These are phyloP conservation scores for Calonectria naviculata DNA, from an alignment of 2,329 filamentous ascomycete species.

Conservation along the genomic window DNA sequence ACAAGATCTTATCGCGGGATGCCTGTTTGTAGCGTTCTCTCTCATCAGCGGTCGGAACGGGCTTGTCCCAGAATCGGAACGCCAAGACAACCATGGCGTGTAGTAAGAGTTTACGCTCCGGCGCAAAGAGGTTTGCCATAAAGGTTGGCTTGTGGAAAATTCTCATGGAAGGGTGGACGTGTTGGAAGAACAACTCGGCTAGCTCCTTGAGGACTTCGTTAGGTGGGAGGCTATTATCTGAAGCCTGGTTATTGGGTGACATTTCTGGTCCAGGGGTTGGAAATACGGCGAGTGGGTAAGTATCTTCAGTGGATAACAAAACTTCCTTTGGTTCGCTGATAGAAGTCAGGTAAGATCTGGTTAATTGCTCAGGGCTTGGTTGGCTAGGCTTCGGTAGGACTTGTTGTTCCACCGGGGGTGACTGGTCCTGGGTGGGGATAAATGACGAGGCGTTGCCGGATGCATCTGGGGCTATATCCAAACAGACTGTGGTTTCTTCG, in stretches of 20 bases:
- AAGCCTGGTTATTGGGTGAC: not conserved
- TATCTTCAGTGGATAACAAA: not conserved
- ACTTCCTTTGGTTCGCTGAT: not conserved
- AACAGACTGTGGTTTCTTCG: not conserved
- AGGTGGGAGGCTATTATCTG: not conserved
- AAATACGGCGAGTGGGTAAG: not conserved
- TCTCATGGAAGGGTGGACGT: not conserved
- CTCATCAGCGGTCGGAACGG: not conserved
- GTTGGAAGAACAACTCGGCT: not conserved
- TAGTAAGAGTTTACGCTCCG: not conserved
- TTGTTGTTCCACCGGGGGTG: not conserved
- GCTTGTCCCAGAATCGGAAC: not conserved
- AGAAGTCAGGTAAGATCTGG: not conserved
- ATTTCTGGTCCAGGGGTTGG: not conserved
- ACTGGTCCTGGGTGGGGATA: not conserved
- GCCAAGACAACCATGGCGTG: not conserved
- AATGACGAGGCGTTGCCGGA: not conserved
- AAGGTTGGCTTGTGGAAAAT: not conserved
- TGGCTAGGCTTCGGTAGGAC: not conserved
- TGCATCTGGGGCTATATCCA: not conserved
- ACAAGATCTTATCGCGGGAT: not conserved
- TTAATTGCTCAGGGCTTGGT: not conserved
- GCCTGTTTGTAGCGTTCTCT: not conserved
- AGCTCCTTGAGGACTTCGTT: not conserved
- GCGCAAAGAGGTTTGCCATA: not conserved